Evolutionary conservation across 352 stramenopile genomes (phyloP), one percentile per base, ranked within the genome.

Genomic region (Phytophthora niederhauseri): DNA sequence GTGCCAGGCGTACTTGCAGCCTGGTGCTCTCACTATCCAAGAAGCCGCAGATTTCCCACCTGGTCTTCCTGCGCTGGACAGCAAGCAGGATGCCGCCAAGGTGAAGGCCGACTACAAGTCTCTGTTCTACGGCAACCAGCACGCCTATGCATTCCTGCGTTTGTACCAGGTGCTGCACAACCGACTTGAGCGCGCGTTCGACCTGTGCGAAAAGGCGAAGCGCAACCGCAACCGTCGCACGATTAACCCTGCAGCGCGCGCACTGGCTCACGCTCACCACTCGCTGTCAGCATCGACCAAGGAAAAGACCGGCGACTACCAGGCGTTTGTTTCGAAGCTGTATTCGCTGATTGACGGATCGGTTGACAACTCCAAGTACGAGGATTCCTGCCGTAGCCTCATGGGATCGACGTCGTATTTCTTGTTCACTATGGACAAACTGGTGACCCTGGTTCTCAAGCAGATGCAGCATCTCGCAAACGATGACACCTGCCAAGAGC

Each of bases 401-500:
- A 95, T 97, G 85, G 92, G 92, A 19, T 94, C 91, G 15, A 94
- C 86, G 19, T 95, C 90, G 4, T 98, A 97, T 66, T 94, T 97
- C 48, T 62, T 98, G 36, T 98, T 97, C 69, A 98, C 92, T 6
- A 93, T 98, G 79, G 92, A 98, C 66, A 97, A 97, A 65, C 76
- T 98, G 28, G 86, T 97, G 61, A 72, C 84, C 12, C 77, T 85
- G 12, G 78, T 97, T 49, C 80, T 96, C 38, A 97, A 97, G 77
- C 91, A 97, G 60, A 92, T 97, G 84, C 90, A 97, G 70, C 80
- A 93, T 58, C 49, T 97, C 51, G 82, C 85, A 11, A 90, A 80
- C 24, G 89, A 97, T 66, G 87, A 95, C 36, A 92, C 82, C 14
- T 92, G 84, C 57, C 80, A 91, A 64, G 85, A 94, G 54, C 68